phyloP scores from a whole-genome alignment of 1,139 yeast species.

The Kazachstania sp. region DNA sequence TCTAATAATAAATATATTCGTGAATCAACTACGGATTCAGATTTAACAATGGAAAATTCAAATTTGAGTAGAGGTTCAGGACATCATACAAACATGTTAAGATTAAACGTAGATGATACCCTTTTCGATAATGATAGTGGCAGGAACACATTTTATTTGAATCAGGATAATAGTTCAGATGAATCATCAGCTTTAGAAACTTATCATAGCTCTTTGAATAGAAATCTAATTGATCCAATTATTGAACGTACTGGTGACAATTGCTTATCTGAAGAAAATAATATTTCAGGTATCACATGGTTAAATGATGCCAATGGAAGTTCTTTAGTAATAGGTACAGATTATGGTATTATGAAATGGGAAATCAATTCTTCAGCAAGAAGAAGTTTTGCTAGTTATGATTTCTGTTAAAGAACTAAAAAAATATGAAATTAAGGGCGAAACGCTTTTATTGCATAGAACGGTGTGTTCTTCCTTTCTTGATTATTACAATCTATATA shows the following conservation, averaged over 20 bases:
- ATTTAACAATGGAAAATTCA: conserved; percentile 1
- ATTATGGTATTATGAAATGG: conserved; percentile 43
- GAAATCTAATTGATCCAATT: conserved; percentile 1
- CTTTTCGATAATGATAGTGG: conserved; percentile 2
- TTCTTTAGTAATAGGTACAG: conserved; percentile 40
- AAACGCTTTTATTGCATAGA: not conserved
- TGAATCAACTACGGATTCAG: not conserved
- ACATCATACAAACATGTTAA: not conserved
- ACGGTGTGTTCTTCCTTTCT: too few relatives aligned
- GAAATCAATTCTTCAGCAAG: conserved; percentile 45
- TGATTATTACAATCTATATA: not conserved
- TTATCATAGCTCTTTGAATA: not conserved
- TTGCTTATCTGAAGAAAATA: conserved; percentile 31
- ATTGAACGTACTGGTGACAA: conserved; percentile 8
- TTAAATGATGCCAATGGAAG: conserved; percentile 35
- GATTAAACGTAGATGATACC: conserved; percentile 1
- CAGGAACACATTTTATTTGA: conserved; percentile 2
- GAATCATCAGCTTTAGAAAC: not conserved
- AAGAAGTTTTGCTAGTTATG: conserved; percentile 40
- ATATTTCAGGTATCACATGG: conserved; percentile 43
- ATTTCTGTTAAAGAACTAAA: conserved; percentile 19
- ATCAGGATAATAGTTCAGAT: not conserved
- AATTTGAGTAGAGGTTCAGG: not conserved
- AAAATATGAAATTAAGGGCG: not conserved
- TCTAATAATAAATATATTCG: not conserved